Base-by-base conservation (phyloP, 768 basidiomycete genomes). In the Pleurotus ostreatus region DNA sequence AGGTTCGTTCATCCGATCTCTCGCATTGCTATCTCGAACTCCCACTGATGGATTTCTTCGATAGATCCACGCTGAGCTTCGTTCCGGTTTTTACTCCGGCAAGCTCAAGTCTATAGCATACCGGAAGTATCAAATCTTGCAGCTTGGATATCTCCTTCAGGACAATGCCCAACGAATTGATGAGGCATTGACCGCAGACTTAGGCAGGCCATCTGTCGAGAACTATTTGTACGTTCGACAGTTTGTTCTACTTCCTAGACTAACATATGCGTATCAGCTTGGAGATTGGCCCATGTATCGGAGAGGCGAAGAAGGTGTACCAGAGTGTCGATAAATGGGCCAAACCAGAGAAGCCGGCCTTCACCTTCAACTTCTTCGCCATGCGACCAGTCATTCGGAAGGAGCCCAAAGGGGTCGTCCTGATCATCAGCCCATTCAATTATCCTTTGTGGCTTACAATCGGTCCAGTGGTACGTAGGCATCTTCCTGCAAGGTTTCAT, bases 391-490 rank as follows among this genome's bases (percentile, higher is more conserved):
- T 77, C 11, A 76, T 90, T 2, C 75, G 81, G 54, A 89, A 90
- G 62, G 88, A 89, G 60, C 77, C 92, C 46, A 94, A 93, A 66
- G 89, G 89, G 2, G 78, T 84, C 23, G 78, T 86, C 0, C 71
- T 90, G 47, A 80, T 88, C 61, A 85, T 92, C 55, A 75, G 74
- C 30, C 86, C 88, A 0, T 90, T 88, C 78, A 91, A 90, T 67
- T 89, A 86, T 63, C 90, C 89, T 0, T 57, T 90, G 12, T 85
- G 77, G 74, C 67, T 88, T 51, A 66, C 78, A 0, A 38, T 89
- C 6, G 71, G 75, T 1, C 86, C 87, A 11, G 58, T 92, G 60
- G 86, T 87, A 57, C 18, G 79, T 66, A 18, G 13, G 51, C n/a
- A 38, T 12, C 7, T 3, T 48, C 12, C 25, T 15, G 25, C 52